Conservation (phyloP, 2,329 filamentous ascomycete genomes). For the Talaromyces verruculosus region DNA sequence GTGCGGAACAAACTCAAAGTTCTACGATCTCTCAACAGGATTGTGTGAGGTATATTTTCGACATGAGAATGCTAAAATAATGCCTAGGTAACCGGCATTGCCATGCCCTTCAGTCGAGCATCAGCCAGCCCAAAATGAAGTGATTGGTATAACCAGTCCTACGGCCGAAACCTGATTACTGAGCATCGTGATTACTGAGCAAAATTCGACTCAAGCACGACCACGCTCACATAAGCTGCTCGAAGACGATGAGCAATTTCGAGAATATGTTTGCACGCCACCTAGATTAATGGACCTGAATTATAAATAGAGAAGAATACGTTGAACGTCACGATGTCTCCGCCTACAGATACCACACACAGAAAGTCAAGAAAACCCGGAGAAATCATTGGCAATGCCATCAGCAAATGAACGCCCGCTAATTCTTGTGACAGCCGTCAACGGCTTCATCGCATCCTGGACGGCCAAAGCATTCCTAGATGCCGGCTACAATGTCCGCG, state of each 20-base stretch:
- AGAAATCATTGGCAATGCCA: background rate
- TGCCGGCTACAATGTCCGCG: slow-evolving; percentile 9
- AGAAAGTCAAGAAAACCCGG: background rate
- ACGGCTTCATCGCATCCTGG: slow-evolving; percentile 12
- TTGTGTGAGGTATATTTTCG: background rate
- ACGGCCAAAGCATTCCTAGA: slow-evolving; percentile 7
- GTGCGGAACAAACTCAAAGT: background rate
- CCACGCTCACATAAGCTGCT: background rate
- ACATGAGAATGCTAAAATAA: background rate
- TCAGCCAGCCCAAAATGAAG: background rate
- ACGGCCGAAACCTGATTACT: background rate
- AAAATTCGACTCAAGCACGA: background rate
- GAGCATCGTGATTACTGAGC: background rate
- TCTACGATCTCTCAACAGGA: too few species aligned
- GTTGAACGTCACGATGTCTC: background rate
- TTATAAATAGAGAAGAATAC: background rate
- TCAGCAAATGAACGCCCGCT: background rate
- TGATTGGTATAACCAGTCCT: background rate
- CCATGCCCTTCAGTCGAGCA: background rate
- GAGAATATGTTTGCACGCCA: background rate
- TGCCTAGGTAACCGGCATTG: background rate
- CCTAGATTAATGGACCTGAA: background rate
- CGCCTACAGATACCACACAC: background rate
- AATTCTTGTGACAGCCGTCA: slow-evolving; percentile 2
- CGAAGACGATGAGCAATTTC: background rate